A percentile compares a stretch with the other conserved stretches of the same genome.
phyloP scores from a whole-genome alignment of 768 basidiomycete species.

The Epithele typhae region DNA sequence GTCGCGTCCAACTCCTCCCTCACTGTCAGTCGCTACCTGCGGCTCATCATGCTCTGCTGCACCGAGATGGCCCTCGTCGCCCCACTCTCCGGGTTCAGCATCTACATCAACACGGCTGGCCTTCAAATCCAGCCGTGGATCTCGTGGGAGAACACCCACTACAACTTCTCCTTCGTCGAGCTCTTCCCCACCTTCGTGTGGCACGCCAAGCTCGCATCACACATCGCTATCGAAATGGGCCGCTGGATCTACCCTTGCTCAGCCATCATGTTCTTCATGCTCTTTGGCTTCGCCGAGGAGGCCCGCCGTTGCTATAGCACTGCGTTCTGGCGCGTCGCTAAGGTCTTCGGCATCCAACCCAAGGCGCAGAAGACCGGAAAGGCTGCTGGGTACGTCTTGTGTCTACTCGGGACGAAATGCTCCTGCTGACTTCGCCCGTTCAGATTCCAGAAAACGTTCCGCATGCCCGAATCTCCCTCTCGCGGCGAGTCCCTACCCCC shows the following conservation, averaged over 20 bases:
- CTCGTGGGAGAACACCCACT: slow-evolving; percentile 31
- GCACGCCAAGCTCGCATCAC: slow-evolving; percentile 19
- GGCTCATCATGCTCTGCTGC: slow-evolving; percentile 29
- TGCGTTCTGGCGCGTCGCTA: too few relatives aligned
- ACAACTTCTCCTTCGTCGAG: slow-evolving; percentile 22
- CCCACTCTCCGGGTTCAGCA: slow-evolving; percentile 14
- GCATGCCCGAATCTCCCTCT: too few relatives aligned
- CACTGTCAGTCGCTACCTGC: slow-evolving; percentile 31
- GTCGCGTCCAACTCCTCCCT: slow-evolving; percentile 25
- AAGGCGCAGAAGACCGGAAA: too few relatives aligned
- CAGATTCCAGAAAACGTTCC: too few relatives aligned
- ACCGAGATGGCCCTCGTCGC: slow-evolving; percentile 16
- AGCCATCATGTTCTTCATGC: slow-evolving; percentile 12
- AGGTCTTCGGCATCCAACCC: too few relatives aligned
- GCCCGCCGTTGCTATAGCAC: too few relatives aligned
- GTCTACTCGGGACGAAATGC: too few relatives aligned
- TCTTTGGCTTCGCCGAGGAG: too few relatives aligned
- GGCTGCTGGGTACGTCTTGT: too few relatives aligned
- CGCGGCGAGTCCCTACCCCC: too few relatives aligned
- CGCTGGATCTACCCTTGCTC: slow-evolving; percentile 12
- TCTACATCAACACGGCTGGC: slow-evolving; percentile 17
- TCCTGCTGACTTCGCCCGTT: too few relatives aligned
- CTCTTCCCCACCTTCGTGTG: slow-evolving; percentile 23
- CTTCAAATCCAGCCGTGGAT: slow-evolving; percentile 19
- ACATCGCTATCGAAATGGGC: slow-evolving; percentile 4